Evolutionary conservation across 2,329 filamentous ascomycete species (phyloP).

Genomic region (Didymella glomerata): DNA sequence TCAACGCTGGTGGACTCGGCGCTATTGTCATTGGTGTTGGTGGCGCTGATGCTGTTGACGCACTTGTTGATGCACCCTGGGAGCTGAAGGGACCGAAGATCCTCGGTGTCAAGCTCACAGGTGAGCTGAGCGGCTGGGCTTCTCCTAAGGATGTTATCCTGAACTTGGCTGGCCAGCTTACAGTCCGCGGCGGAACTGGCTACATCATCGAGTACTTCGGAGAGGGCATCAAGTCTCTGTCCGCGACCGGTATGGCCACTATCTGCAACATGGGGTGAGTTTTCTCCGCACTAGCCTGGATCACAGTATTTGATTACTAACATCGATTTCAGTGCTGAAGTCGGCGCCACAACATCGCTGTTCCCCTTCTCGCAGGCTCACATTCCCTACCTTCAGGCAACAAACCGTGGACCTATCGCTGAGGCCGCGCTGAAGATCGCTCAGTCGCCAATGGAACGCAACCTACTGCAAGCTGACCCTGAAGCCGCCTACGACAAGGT

Average conservation of each 20-base stretch:
- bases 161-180: conserved; percentile 85
- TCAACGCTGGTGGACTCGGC: conserved; percentile 93
- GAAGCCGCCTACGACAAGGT: conserved; percentile 88
- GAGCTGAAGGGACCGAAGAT: conserved; percentile 95
- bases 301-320: conserved; percentile 2
- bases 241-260: conserved; percentile 92
- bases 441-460: conserved; percentile 64
- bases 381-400: conserved; percentile 84
- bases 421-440: conserved; percentile 70
- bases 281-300: not conserved
- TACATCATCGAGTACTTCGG: conserved; percentile 96
- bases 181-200: conserved; percentile 91
- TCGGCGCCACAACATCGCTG: conserved; percentile 92
- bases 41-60: conserved; percentile 86
- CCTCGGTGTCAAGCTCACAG: conserved; percentile 83
- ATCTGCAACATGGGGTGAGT: conserved; percentile 76
- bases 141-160: conserved; percentile 96
- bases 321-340: conserved; percentile 67
- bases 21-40: conserved; percentile 97
- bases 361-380: conserved; percentile 92
- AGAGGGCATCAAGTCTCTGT: conserved; percentile 86
- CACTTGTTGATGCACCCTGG: conserved; percentile 95
- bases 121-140: conserved; percentile 87
- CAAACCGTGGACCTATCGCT: conserved; percentile 77
- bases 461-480: conserved; percentile 78